phyloP scores from a whole-genome alignment of 2,329 filamentous ascomycete genomes.

The Alternaria atra region DNA sequence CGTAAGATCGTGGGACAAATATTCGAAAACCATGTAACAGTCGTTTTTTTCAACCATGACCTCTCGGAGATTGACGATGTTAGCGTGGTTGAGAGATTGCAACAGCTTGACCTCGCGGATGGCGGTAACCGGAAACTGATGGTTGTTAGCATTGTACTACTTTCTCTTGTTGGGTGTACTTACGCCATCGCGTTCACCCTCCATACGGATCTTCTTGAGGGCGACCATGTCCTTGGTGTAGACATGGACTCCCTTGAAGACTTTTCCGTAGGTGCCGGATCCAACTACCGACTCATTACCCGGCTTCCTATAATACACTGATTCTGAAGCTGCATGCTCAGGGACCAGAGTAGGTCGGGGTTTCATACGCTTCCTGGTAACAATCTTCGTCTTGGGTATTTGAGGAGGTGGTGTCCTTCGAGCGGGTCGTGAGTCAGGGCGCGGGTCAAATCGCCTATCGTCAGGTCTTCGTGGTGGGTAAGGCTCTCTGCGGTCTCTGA shows the following conservation, averaged over 20 bases:
- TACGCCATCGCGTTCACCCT: constrained; percentile 83
- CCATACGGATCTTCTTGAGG: constrained; percentile 91
- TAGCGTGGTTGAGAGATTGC: constrained; percentile 83
- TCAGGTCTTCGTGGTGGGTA: constrained; percentile 41
- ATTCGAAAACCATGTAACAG: constrained; percentile 99
- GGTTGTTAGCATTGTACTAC: constrained; percentile 33
- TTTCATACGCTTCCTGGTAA: constrained; percentile 75
- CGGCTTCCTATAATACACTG: constrained; percentile 92
- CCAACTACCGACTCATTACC: constrained; percentile 98
- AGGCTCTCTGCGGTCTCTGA: constrained; percentile 41
- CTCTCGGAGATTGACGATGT: constrained; percentile 84
- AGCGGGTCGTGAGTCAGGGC: constrained; percentile 40
- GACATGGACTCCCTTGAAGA: constrained; percentile 93
- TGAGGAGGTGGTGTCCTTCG: constrained; percentile 51
- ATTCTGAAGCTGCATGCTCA: constrained; percentile 81
- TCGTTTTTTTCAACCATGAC: constrained; percentile 99
- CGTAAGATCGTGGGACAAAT: constrained; percentile 94
- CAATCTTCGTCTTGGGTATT: constrained; percentile 62
- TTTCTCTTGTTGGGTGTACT: constrained; percentile 29
- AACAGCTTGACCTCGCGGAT: constrained; percentile 90
- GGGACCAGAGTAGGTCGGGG: constrained; percentile 73
- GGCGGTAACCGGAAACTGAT: constrained; percentile 81
- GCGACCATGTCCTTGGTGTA: constrained; percentile 86
- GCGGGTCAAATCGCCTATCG: constrained; percentile 30
- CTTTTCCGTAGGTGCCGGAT: constrained; percentile 94